Percentiles rank a stretch among this genome's conserved stretches.
phyloP scores from a whole-genome alignment of 441 rosid species.

The Mallotus japonicus region DNA sequence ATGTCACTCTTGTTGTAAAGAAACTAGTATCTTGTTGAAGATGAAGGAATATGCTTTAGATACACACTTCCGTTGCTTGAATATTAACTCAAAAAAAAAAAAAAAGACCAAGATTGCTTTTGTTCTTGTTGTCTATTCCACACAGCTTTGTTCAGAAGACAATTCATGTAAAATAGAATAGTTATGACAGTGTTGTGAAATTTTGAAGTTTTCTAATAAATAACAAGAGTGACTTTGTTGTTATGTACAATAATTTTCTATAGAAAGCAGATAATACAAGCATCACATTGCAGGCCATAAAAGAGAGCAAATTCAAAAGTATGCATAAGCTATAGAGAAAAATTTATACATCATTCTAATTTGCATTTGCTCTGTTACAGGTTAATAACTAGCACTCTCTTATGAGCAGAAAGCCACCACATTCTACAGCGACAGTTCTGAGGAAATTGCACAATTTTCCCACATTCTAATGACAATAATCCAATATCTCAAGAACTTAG shows the following conservation, averaged over 20 bases:
- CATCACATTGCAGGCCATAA: background rate
- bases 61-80: too few relatives aligned
- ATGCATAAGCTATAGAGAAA: background rate
- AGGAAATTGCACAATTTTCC: background rate
- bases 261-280: background rate
- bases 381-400: background rate
- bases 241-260: background rate
- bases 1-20: conserved; percentile 79
- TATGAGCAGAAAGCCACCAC: background rate
- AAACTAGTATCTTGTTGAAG: conserved; percentile 52
- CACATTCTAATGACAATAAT: background rate
- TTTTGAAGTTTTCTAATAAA: conserved; percentile 10
- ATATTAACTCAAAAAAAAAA: background rate
- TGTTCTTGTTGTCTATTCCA: conserved; percentile 10
- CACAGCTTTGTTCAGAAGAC: background rate
- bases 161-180: conserved; percentile 11
- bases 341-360: background rate
- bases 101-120: background rate
- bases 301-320: background rate
- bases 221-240: background rate
- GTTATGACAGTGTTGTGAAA: background rate
- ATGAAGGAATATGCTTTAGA: too few relatives aligned
- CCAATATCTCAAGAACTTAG: background rate
- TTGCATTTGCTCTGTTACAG: background rate
- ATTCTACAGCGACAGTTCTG: too few relatives aligned